These are phyloP conservation scores for Irpex sp. DNA, from an alignment of 1,284 basidiomycete genomes.

Conservation along the genomic window DNA sequence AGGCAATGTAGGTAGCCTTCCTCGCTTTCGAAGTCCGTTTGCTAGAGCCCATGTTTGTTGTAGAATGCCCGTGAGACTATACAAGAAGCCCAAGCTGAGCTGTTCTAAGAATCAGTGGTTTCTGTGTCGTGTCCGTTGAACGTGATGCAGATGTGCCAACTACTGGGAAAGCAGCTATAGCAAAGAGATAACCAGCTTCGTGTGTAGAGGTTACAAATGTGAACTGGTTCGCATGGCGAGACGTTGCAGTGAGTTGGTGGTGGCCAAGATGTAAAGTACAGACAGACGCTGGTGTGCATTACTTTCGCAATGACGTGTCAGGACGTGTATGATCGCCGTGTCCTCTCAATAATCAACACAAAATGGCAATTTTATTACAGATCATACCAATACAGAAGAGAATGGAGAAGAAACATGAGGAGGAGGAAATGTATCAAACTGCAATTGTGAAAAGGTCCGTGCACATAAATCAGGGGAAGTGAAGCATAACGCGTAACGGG, in stretches of 20 bases:
- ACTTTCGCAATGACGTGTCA: neutral
- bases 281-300: neutral
- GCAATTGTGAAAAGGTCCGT: neutral
- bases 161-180: neutral
- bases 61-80: neutral
- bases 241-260: neutral
- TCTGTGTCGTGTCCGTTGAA: neutral
- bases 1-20: slow-evolving; percentile 24
- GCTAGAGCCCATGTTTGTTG: slow-evolving; percentile 4
- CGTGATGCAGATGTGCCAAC: neutral
- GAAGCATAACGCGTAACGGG: no score
- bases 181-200: neutral
- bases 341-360: neutral
- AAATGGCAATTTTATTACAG: neutral
- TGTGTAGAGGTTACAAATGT: neutral
- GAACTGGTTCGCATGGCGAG: neutral
- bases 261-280: neutral
- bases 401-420: neutral
- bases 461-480: no score
- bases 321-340: neutral
- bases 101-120: neutral
- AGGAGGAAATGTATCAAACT: neutral
- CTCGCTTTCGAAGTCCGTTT: slow-evolving; percentile 13
- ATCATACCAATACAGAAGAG: neutral
- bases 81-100: neutral